phyloP scores from a whole-genome alignment of 1,284 basidiomycete species.

The Acaromyces ingoldii region DNA sequence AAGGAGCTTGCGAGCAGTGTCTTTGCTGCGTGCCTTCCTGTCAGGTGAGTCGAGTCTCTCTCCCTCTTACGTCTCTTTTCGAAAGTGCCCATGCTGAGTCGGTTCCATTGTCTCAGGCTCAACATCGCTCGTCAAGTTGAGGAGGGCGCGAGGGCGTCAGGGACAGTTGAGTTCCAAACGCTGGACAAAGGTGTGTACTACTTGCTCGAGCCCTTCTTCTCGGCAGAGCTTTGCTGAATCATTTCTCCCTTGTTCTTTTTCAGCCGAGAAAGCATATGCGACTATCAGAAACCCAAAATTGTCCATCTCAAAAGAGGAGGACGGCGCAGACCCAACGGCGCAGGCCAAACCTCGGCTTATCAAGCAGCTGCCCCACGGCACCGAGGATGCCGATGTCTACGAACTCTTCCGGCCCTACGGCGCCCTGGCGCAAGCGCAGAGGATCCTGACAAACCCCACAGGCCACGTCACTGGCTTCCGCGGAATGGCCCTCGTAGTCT shows the following conservation, averaged over 20 bases:
- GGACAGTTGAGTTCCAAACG: constrained; percentile 42
- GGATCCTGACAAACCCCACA: constrained; percentile 31
- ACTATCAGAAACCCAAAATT: constrained; percentile 25
- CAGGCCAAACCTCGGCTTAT: constrained; percentile 33
- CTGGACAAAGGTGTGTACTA: constrained; percentile 27
- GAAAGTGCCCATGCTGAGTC: background rate
- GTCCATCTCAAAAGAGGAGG: constrained; percentile 17
- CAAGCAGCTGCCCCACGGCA: constrained; percentile 33
- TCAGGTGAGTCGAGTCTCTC: constrained; percentile 16
- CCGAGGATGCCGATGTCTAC: constrained; percentile 32
- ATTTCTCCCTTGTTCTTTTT: background rate
- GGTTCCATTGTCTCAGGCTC: constrained; percentile 8
- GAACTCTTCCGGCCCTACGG: constrained; percentile 41
- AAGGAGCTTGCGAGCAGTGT: constrained; percentile 30
- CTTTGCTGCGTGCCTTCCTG: constrained; percentile 29
- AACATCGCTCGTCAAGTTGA: constrained; percentile 28
- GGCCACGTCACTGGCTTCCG: constrained; percentile 42
- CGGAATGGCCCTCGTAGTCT: constrained; percentile 37
- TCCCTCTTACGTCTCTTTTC: too few relatives aligned
- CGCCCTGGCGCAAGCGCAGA: constrained; percentile 26
- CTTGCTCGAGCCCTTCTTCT: background rate
- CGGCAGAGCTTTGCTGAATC: background rate
- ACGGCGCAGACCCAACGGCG: constrained; percentile 18
- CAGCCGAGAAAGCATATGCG: constrained; percentile 40
- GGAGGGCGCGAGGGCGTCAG: constrained; percentile 17